These are phyloP conservation scores for Xanthoconium separans DNA, from an alignment of 1,284 basidiomycete genomes.

Conservation along the genomic window DNA sequence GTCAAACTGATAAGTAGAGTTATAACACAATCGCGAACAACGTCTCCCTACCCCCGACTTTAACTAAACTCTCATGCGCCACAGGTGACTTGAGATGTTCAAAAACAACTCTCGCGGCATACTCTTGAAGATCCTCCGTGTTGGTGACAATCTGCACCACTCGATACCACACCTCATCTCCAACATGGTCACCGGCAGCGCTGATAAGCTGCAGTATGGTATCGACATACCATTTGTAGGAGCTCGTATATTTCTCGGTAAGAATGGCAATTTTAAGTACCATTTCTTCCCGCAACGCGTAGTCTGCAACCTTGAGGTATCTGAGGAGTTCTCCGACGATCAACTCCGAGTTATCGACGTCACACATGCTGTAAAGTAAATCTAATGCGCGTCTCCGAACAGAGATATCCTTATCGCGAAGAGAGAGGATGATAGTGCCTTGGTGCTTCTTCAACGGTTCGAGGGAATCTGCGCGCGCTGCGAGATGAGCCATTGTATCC, in stretches of 20 bases:
- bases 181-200: constrained; percentile 96
- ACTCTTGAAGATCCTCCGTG: constrained; percentile 94
- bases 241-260: constrained; percentile 96
- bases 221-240: constrained; percentile 96
- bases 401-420: constrained; percentile 97
- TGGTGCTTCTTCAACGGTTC: constrained; percentile 95
- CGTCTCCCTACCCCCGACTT: constrained; percentile 77
- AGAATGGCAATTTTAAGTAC: constrained; percentile 98
- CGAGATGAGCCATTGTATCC: constrained; percentile 98
- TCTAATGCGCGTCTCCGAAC: constrained; percentile 94
- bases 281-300: constrained; percentile 96
- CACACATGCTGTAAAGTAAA: constrained; percentile 98
- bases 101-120: constrained; percentile 93
- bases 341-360: constrained; percentile 90
- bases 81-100: constrained; percentile 86
- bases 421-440: constrained; percentile 89
- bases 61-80: constrained; percentile 97
- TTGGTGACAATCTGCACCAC: constrained; percentile 99
- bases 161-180: constrained; percentile 99
- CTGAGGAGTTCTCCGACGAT: constrained; percentile 94
- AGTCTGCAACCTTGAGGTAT: constrained; percentile 94
- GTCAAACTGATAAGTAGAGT: constrained; percentile 13
- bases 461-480: constrained; percentile 87
- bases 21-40: background rate
- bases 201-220: constrained; percentile 95